Evolutionary conservation across 805 yeast genomes (phyloP), one percentile per base, ranked within the genome.

Genomic region (Teunomyces kruisii): DNA sequence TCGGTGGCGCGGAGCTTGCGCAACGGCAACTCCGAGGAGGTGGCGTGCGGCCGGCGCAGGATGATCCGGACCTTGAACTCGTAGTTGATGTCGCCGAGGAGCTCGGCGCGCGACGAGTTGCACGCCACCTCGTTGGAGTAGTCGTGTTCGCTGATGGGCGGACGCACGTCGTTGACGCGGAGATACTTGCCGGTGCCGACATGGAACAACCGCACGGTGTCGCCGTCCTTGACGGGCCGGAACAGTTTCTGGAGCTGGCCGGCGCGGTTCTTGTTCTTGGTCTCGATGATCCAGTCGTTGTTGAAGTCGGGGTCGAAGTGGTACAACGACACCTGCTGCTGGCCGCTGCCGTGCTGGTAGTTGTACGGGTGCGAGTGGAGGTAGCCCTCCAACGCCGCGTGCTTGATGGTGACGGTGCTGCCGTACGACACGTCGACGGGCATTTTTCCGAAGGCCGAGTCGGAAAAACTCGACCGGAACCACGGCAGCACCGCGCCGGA

Each of bases 121-220:
- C 88, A 81, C 22, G 88, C 78, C 1, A 90, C 96, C 64, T 90
- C 96, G 51, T 77, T 79, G 58, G 90, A 84, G 64, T 92, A 91
- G 45, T 94, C 98, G 57, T 88, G 94, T 59, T 88, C 96, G 8
- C 92, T 79, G 22, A 90, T 79, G 8, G 96, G 97, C 3, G 98
- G 97, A 48, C 91, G 80, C 41, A 78, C 56, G 49, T 87, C 86
- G 51, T 76, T 81, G 16, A 89, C 86, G 51, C 83, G 83, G 42
- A 94, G 65, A 38, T 86, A 79, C 50, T 81, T 80, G 12, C 83
- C 79, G 0, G 97, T 86, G 1, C 55, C 49, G 46, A 74, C 73
- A 62, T 94, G 98, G 68, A 79, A 80, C n/a, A 94, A 61, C 47
- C 85, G 74, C 15, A 92, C 67, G 10, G 71, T 59, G 45, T 76